Conservation (phyloP, 257 asterid species). For the Handroanthus guayacan region DNA sequence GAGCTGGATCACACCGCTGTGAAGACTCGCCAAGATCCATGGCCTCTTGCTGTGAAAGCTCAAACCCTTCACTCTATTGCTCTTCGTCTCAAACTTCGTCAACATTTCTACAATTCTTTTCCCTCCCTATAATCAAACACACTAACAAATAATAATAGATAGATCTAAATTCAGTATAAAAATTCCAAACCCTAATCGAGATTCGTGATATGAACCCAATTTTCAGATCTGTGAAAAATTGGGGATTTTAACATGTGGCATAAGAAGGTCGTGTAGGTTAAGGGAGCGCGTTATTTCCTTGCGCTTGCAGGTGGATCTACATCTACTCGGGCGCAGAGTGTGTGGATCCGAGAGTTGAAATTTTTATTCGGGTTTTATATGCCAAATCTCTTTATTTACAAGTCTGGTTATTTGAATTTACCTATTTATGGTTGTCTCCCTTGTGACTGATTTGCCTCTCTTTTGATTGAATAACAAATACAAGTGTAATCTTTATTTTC, state of each 20-base stretch:
- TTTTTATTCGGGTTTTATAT: neutral
- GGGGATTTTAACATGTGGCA: conserved; percentile 32
- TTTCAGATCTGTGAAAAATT: conserved; percentile 39
- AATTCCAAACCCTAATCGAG: conserved; percentile 43
- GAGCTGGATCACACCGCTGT: conserved; percentile 97
- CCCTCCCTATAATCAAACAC: conserved; percentile 27
- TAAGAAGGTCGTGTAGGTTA: conserved; percentile 33
- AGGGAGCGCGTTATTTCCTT: conserved; percentile 29
- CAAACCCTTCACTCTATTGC: conserved; percentile 95
- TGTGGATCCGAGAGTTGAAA: conserved; percentile 13
- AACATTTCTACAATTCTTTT: conserved; percentile 39
- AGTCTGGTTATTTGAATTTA: neutral
- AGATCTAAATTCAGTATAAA: conserved; percentile 34
- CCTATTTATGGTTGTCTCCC: neutral
- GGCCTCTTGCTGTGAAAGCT: conserved; percentile 96
- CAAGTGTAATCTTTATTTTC: no score
- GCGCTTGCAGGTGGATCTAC: conserved; percentile 24
- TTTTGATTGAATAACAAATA: neutral
- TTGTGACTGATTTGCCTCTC: neutral
- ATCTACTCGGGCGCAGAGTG: conserved; percentile 14
- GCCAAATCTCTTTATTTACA: neutral
- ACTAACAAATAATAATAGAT: neutral
- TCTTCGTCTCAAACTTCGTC: conserved; percentile 91
- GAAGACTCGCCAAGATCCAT: conserved; percentile 99
- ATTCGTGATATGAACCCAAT: conserved; percentile 12